Conservation (phyloP, 2,329 filamentous ascomycete species). For the Diaporthe australafricana region DNA sequence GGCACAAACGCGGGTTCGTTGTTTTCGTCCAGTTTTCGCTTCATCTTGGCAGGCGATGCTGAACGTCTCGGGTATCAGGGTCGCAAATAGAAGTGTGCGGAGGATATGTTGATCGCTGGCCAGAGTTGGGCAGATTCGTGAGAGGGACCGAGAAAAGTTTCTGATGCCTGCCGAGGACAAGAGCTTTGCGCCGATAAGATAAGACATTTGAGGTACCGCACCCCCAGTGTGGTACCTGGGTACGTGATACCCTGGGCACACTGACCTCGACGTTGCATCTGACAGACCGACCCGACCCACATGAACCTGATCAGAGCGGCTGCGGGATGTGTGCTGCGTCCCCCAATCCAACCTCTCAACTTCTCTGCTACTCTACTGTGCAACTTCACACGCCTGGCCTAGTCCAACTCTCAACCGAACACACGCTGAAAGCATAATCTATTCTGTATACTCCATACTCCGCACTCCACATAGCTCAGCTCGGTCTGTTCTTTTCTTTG, state of each 20-base stretch:
- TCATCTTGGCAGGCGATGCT: conserved; percentile 55
- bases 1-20: conserved; percentile 57
- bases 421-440: neutral
- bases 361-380: neutral
- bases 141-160: conserved; percentile 21
- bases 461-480: neutral
- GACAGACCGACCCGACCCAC: neutral
- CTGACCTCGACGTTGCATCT: conserved; percentile 21
- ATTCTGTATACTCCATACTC: conserved; percentile 10
- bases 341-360: neutral
- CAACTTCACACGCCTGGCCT: too few species aligned
- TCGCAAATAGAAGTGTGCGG: conserved; percentile 20
- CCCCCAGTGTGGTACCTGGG: neutral
- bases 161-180: conserved; percentile 32
- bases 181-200: conserved; percentile 17
- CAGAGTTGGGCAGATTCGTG: neutral
- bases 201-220: neutral
- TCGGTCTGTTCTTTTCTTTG: conserved; percentile 21
- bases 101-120: conserved; percentile 8
- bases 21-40: conserved; percentile 70
- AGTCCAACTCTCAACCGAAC: conserved; percentile 18
- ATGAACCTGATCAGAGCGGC: conserved; percentile 16
- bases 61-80: conserved; percentile 13
- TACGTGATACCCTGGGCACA: neutral
- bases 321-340: neutral